phyloP scores from a whole-genome alignment of 345 rosid genomes.

The Ceriops tagal region DNA sequence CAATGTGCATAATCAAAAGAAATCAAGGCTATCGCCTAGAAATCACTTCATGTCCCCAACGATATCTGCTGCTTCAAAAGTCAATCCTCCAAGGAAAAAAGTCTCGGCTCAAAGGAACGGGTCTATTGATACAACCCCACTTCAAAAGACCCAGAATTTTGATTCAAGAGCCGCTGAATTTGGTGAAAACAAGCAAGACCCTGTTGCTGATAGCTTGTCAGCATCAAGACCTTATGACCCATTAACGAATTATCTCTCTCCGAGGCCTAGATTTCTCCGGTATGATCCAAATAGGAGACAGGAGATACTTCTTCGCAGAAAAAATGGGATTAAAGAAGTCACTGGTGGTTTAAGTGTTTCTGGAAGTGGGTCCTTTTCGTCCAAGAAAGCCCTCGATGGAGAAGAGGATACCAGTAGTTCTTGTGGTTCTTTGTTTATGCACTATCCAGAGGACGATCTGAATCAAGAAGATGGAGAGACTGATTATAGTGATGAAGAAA shows the following conservation, averaged over 20 bases:
- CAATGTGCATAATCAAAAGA: slow-evolving; percentile 17
- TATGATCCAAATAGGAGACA: slow-evolving; percentile 35
- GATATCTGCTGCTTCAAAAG: slow-evolving; percentile 34
- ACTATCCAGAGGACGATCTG: slow-evolving; percentile 3
- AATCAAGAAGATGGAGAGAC: slow-evolving; percentile 18
- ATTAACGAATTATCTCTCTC: slow-evolving; percentile 25
- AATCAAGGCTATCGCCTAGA: neutral
- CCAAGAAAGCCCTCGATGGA: slow-evolving; percentile 4
- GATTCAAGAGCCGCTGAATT: neutral
- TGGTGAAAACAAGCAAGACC: neutral
- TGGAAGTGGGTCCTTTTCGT: slow-evolving; percentile 2
- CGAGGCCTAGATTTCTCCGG: slow-evolving; percentile 44
- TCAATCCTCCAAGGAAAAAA: slow-evolving; percentile 29
- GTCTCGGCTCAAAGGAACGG: slow-evolving; percentile 40
- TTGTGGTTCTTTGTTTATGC: slow-evolving; percentile 9
- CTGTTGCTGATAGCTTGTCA: slow-evolving; percentile 7
- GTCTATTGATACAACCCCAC: slow-evolving; percentile 5
- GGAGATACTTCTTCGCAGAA: slow-evolving; percentile 21
- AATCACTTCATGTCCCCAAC: slow-evolving; percentile 37
- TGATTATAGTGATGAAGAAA: slow-evolving; percentile 22
- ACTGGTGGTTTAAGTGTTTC: neutral
- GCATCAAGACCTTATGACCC: slow-evolving; percentile 29
- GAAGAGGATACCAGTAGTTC: slow-evolving; percentile 13
- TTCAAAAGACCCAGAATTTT: slow-evolving; percentile 10
- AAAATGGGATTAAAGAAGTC: slow-evolving; percentile 22